These are phyloP conservation scores for Candida michaelii DNA, from an alignment of 805 yeast genomes.

Conservation along the genomic window DNA sequence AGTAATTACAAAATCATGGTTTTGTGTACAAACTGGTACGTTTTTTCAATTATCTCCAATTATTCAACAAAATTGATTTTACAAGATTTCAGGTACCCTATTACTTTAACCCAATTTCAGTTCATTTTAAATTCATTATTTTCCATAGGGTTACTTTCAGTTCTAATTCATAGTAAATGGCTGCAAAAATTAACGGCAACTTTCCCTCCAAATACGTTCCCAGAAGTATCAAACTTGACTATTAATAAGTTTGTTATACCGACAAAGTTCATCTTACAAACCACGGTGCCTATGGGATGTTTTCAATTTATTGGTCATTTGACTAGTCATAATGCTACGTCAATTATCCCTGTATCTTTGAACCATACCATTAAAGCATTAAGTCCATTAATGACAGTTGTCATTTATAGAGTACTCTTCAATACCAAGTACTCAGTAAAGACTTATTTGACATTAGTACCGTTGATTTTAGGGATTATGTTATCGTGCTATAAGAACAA, in stretches of 20 bases:
- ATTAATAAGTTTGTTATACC: conserved; percentile 52
- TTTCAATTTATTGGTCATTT: conserved; percentile 93
- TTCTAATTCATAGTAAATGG: conserved; percentile 2
- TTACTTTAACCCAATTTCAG: conserved; percentile 87
- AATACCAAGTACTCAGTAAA: conserved; percentile 53
- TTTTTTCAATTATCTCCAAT: conserved; percentile 74
- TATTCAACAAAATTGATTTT: conserved; percentile 80
- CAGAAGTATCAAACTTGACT: conserved; percentile 29
- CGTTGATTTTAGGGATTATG: conserved; percentile 83
- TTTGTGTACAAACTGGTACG: conserved; percentile 78
- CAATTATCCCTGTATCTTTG: conserved; percentile 87
- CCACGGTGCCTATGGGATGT: conserved; percentile 90
- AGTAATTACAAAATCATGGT: conserved; percentile 5
- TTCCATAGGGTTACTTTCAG: conserved; percentile 40
- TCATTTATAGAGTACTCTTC: conserved; percentile 67
- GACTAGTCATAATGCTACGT: conserved; percentile 88
- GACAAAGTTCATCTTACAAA: conserved; percentile 47
- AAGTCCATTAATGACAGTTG: conserved; percentile 85
- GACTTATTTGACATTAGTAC: conserved; percentile 78
- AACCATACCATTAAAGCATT: conserved; percentile 94
- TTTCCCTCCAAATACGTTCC: conserved; percentile 51
- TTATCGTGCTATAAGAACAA: conserved; percentile 50
- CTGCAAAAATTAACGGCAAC: conserved; percentile 12
- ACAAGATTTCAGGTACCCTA: conserved; percentile 69
- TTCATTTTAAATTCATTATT: conserved; percentile 68